Evolutionary conservation across 139 green algal species (phyloP).

Genomic region (Tetraselmis striata): DNA sequence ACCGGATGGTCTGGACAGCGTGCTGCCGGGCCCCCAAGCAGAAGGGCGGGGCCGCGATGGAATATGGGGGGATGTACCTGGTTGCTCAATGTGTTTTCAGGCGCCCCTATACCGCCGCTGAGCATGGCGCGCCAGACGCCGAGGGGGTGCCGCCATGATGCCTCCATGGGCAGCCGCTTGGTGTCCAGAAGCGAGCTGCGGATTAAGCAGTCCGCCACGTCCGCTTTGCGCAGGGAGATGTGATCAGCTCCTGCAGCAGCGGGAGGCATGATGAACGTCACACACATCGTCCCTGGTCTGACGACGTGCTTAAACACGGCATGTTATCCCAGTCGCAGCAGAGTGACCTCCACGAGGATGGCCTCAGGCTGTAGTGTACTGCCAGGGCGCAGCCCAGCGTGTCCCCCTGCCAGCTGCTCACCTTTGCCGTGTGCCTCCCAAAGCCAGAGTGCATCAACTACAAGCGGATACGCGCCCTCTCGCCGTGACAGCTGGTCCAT

Average conservation of each 20-base stretch:
- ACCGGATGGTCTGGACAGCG: no score
- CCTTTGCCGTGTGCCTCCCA: not conserved
- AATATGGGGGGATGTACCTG: not conserved
- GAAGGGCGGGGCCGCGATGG: no score
- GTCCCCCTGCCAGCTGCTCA: not conserved
- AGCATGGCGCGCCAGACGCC: not conserved
- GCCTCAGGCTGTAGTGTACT: no score
- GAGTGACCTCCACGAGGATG: no score
- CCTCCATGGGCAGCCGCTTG: not conserved
- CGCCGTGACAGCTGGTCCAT: not conserved
- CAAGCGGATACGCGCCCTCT: not conserved
- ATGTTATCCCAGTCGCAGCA: no score
- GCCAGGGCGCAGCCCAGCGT: not conserved
- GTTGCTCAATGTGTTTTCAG: not conserved
- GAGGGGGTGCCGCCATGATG: not conserved
- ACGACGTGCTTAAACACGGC: no score
- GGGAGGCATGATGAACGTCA: no score
- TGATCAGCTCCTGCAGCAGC: not conserved
- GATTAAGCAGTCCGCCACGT: not conserved
- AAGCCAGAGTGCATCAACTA: not conserved
- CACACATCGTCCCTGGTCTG: no score
- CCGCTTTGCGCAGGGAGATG: not conserved
- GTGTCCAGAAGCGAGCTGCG: not conserved
- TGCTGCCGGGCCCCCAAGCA: no score
- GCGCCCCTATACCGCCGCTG: not conserved